Base-by-base conservation (phyloP, 139 green algal genomes). In the Microglena sp. region DNA sequence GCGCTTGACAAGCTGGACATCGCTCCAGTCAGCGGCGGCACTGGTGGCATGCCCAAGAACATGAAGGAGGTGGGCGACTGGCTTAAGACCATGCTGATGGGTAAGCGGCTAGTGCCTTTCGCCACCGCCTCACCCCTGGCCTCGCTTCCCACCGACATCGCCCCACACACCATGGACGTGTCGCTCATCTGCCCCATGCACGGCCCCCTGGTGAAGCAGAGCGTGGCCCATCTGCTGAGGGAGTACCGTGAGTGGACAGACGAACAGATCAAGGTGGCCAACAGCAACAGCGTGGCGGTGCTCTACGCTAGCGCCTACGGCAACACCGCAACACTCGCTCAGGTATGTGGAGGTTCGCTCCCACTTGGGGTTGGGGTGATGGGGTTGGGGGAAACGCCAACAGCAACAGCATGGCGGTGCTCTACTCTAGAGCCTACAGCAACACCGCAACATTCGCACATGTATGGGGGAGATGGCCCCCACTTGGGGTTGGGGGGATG, bases 261-360 rank as follows among this genome's bases (percentile, higher is more conserved):
- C n/a, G 71, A 66, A 64, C 77, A 83, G 69, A 62, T 82, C n/a
- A 54, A 60, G 36, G 73, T 57, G 6, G 64, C 70, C 2, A 58
- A 66, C n/a, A 65, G 27, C 22, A 56, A 36, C 54, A 71, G 59
- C 44, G 84, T 95, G 5, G 79, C 79, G 1, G 90, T 98, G 40
- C 67, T 98, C 58, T 98, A 96, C 60, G 92, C 92, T 3, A 87
- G 68, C 4, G 92, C 92, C 0, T 98, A 98, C 60, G 92, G 92
- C 65, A 97, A 98, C 81, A 98, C 92, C 1, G 83, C 90, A 2
- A 75, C 84, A 6, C 81, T 98, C 60, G 92, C 92, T 3, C 92
- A 97, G 69, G 91, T 84, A n/a, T n/a, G n/a, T n/a, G n/a, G n/a
- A n/a, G n/a, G 6, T 5, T 53, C 0, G 8, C 28, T 2, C 58